Base-by-base conservation (phyloP, 2,329 filamentous ascomycete species). In the Fusarium verticillioides region DNA sequence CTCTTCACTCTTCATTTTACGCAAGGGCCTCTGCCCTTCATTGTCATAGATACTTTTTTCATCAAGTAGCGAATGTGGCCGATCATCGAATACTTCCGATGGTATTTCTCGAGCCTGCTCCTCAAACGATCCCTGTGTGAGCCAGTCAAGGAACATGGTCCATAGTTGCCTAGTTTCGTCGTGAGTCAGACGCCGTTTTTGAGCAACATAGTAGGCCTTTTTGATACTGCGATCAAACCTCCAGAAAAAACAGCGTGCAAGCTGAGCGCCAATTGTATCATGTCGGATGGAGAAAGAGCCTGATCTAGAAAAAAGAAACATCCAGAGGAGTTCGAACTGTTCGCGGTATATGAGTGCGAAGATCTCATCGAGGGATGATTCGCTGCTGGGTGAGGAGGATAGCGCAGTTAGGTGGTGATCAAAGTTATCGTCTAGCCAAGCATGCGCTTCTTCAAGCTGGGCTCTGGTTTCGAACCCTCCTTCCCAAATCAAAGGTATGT, bases 401-500 rank as follows among this genome's bases (percentile, higher is more conserved):
- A n/a, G 9, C 5, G 5, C 18, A 12, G 9, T 1, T 3, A 63
- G 0, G 7, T 36, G 6, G 18, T 13, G 37, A 19, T 40, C 4
- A 18, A 63, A 63, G 18, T 28, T 40, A 6, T 10, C 1, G 4
- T 63, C 54, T 4, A 63, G 8, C 1, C 18, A 11, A n/a, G n/a
- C n/a, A n/a, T n/a, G n/a, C n/a, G n/a, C n/a, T n/a, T n/a, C n/a
- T n/a, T n/a, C n/a, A n/a, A n/a, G n/a, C n/a, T n/a, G n/a, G n/a
- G 21, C 1, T 42, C 9, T n/a, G 12, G 21, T 15, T n/a, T 9
- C 8, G 5, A n/a, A 0, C 9, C 5, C 8, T n/a, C 0, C 13
- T 18, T 63, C 60, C 60, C 60, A 63, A 12, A 63, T 16, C 9
- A 47, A 4, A 5, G 32, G n/a, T 3, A 4, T 3, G 1, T 60